Conservation (phyloP, 345 rosid genomes). For the Garcia nutans region DNA sequence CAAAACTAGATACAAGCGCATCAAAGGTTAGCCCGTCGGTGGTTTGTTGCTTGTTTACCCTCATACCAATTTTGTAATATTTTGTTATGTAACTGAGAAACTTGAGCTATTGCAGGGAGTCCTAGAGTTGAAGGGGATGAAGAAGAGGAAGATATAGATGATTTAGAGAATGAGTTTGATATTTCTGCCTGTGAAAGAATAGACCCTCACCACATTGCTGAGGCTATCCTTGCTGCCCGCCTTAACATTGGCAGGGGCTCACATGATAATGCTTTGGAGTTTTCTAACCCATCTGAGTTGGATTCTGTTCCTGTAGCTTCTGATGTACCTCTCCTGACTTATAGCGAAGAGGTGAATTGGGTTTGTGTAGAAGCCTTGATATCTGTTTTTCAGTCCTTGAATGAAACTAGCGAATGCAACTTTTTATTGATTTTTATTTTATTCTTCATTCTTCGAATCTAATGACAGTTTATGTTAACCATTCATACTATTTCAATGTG, state of each 20-base stretch:
- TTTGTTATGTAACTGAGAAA: not conserved
- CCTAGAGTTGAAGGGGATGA: constrained; percentile 70
- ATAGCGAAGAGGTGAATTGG: constrained; percentile 61
- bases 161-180: constrained; percentile 61
- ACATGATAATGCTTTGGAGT: constrained; percentile 29
- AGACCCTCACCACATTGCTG: constrained; percentile 49
- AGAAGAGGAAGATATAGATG: constrained; percentile 68
- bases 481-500: not conserved
- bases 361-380: not conserved
- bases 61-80: not conserved
- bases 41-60: not conserved
- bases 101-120: constrained; percentile 44
- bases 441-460: not conserved
- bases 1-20: constrained; percentile 81
- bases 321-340: constrained; percentile 66
- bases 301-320: constrained; percentile 52
- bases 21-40: constrained; percentile 53
- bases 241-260: constrained; percentile 46
- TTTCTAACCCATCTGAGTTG: constrained; percentile 45
- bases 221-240: constrained; percentile 46
- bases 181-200: constrained; percentile 26
- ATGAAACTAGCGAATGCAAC: not conserved
- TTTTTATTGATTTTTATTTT: not conserved
- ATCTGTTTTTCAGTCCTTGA: not conserved
- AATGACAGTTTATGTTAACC: not conserved